A percentile compares a stretch with the other conserved stretches of the same genome.
phyloP scores from a whole-genome alignment of 108 stramenopile species.

The Skeletonema costatum region DNA sequence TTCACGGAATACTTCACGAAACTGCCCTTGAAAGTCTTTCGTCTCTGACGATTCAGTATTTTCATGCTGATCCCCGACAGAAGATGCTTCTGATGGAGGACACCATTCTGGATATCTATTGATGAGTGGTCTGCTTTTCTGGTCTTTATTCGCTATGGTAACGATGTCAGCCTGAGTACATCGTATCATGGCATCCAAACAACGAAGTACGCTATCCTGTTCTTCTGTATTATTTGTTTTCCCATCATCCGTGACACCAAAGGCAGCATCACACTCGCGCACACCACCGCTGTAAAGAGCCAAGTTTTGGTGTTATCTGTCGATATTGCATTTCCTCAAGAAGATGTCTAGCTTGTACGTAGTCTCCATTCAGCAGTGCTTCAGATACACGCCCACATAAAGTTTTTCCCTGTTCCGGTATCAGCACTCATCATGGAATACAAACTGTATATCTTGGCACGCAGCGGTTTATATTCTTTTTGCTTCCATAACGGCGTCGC shows the following conservation, averaged over 20 bases:
- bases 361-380: slow-evolving; percentile 10
- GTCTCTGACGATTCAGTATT: neutral
- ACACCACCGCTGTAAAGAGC: slow-evolving; percentile 42
- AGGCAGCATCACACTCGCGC: slow-evolving; percentile 29
- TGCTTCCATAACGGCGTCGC: slow-evolving; percentile 6
- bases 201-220: slow-evolving; percentile 33
- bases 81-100: slow-evolving; percentile 7
- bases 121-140: neutral
- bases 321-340: slow-evolving; percentile 9
- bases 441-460: slow-evolving; percentile 1
- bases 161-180: slow-evolving; percentile 11
- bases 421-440: slow-evolving; percentile 14
- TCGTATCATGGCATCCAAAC: slow-evolving; percentile 23
- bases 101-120: slow-evolving; percentile 4
- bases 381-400: slow-evolving; percentile 9
- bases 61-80: neutral
- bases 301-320: slow-evolving; percentile 22
- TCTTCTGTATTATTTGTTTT: slow-evolving; percentile 20
- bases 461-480: slow-evolving; percentile 8
- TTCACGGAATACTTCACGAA: slow-evolving; percentile 34
- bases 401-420: neutral
- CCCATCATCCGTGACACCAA: slow-evolving; percentile 3
- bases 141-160: slow-evolving; percentile 1
- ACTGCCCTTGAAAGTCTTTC: slow-evolving; percentile 1
- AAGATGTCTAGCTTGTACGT: slow-evolving; percentile 9